Percentiles rank a stretch among this genome's conserved stretches.
Evolutionary conservation across 441 rosid species (phyloP).

Genomic region (Populus trichocarpa): DNA sequence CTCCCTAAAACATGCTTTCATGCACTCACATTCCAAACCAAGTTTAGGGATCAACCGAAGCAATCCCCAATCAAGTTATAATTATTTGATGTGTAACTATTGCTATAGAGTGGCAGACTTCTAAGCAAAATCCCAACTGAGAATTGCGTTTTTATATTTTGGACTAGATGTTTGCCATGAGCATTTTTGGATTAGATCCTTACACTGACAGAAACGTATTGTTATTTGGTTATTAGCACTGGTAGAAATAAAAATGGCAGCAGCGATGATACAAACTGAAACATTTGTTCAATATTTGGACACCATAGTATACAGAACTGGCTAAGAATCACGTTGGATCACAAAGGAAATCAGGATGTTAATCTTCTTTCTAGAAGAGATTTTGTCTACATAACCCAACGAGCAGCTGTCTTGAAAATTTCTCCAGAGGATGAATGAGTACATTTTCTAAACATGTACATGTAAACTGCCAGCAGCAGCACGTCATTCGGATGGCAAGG

Average conservation of each 20-base stretch:
- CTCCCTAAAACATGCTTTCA: too few relatives aligned
- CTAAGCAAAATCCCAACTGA: background rate
- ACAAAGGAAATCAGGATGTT: background rate
- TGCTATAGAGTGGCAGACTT: background rate
- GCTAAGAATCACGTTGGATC: background rate
- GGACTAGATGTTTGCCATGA: background rate
- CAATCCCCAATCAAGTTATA: too few relatives aligned
- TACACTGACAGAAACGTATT: background rate
- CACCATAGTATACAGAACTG: background rate
- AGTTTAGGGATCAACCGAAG: too few relatives aligned
- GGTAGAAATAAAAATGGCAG: background rate
- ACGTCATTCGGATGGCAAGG: background rate
- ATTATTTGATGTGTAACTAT: too few relatives aligned
- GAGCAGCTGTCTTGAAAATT: background rate
- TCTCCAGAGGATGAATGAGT: background rate
- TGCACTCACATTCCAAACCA: too few relatives aligned
- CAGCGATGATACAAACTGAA: background rate
- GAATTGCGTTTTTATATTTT: too few relatives aligned
- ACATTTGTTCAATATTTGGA: background rate
- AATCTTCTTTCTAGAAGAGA: slow-evolving; percentile 5
- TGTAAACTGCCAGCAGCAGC: background rate
- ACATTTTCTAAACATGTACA: background rate
- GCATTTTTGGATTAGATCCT: background rate
- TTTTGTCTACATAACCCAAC: background rate
- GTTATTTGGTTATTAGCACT: background rate